Percentiles rank a stretch among this genome's conserved stretches.
These are phyloP conservation scores for Naganishia liquefaciens DNA, from an alignment of 1,284 basidiomycete species.

Conservation along the genomic window DNA sequence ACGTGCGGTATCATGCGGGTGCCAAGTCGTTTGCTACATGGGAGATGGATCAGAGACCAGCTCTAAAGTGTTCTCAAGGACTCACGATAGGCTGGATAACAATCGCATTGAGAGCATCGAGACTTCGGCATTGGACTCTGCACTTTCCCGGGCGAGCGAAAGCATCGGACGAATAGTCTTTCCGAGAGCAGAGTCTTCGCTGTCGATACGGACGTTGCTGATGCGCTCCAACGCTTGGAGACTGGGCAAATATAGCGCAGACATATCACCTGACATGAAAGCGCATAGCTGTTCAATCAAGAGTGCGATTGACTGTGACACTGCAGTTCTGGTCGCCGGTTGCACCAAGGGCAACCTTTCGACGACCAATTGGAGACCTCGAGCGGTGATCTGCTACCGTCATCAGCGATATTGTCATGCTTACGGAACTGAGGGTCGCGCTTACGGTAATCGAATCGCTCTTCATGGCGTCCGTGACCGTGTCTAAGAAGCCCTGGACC, in stretches of 20 bases:
- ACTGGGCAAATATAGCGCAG: constrained; percentile 11
- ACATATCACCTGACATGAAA: constrained; percentile 54
- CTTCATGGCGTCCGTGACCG: constrained; percentile 22
- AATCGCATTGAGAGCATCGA: constrained; percentile 55
- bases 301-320: constrained; percentile 54
- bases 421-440: not conserved
- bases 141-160: constrained; percentile 45
- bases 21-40: constrained; percentile 69
- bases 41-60: not conserved
- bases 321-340: constrained; percentile 60
- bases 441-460: constrained; percentile 24
- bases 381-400: constrained; percentile 38
- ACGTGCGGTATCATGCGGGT: constrained; percentile 82
- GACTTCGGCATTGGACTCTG: constrained; percentile 1
- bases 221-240: constrained; percentile 58
- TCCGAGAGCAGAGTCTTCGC: constrained; percentile 68
- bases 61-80: not conserved
- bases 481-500: constrained; percentile 30
- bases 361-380: constrained; percentile 60
- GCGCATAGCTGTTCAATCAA: constrained; percentile 61
- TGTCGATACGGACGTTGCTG: constrained; percentile 60
- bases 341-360: constrained; percentile 67
- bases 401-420: not conserved
- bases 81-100: constrained; percentile 25
- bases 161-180: constrained; percentile 62